Percentiles rank a stretch among this genome's conserved stretches.
Evolutionary conservation across 139 green algal genomes (phyloP).

Genomic region (Eudorina sp.): DNA sequence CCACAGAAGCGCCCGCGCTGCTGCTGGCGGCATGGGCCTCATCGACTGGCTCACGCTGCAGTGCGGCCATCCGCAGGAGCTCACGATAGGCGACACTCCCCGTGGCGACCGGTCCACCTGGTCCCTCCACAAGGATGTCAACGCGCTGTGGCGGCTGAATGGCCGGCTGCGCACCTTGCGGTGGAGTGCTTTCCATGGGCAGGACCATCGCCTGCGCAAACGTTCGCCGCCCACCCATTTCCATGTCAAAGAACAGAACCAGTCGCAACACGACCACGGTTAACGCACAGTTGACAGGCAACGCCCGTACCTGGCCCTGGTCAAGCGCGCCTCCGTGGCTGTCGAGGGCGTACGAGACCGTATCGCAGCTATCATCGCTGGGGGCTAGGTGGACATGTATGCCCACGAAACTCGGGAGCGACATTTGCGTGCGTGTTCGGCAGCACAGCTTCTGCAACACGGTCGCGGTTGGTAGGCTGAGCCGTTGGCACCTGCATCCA

Average conservation of each 20-base stretch:
- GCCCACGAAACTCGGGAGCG: neutral
- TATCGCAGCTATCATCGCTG: constrained; percentile 27
- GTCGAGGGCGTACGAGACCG: constrained; percentile 8
- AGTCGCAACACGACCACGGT: too few relatives aligned
- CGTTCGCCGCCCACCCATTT: too few relatives aligned
- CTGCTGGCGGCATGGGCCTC: neutral
- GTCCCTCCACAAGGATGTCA: neutral
- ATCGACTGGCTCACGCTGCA: constrained; percentile 33
- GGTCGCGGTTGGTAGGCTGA: constrained; percentile 11
- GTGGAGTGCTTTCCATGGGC: constrained; percentile 1
- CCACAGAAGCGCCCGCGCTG: neutral
- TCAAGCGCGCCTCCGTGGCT: neutral
- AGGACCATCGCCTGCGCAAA: constrained; percentile 23
- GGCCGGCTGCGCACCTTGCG: neutral
- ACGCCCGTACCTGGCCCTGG: neutral
- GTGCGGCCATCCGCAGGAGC: constrained; percentile 20
- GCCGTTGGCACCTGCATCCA: constrained; percentile 33
- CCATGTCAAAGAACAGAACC: too few relatives aligned
- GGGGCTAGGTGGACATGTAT: constrained; percentile 17
- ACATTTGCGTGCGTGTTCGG: neutral
- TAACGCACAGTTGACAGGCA: too few relatives aligned
- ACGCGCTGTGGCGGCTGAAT: neutral
- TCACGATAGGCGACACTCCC: constrained; percentile 30
- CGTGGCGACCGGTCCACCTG: neutral
- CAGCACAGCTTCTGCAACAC: constrained; percentile 41